Percentiles rank a stretch among this genome's conserved stretches.
These are phyloP conservation scores for Phytophthora parvispora DNA, from an alignment of 352 stramenopile species.

Conservation along the genomic window DNA sequence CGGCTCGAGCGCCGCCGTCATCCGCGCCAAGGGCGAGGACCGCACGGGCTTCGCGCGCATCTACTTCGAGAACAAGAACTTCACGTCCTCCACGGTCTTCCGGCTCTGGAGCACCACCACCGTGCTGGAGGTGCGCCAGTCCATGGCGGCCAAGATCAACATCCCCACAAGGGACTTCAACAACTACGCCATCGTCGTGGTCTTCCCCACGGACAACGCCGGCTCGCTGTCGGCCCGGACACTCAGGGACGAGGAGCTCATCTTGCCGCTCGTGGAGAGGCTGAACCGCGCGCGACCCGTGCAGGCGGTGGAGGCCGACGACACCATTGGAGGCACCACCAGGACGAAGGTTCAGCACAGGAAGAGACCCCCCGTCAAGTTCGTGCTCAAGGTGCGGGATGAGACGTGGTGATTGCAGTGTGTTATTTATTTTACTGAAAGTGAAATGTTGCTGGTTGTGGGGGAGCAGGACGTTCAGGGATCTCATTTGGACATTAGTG, in stretches of 20 bases:
- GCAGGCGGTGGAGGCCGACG: conserved; percentile 52
- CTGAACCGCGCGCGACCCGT: conserved; percentile 61
- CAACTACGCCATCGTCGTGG: conserved; percentile 85
- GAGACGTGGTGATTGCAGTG: background rate
- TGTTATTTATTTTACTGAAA: conserved; percentile 4
- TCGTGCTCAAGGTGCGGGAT: conserved; percentile 77
- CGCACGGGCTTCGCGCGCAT: conserved; percentile 83
- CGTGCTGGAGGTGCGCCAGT: conserved; percentile 80
- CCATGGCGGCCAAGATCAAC: conserved; percentile 88
- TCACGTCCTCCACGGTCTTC: conserved; percentile 88
- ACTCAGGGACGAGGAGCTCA: conserved; percentile 82
- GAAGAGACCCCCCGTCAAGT: conserved; percentile 74
- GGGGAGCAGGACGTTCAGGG: conserved; percentile 66
- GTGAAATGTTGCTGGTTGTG: background rate
- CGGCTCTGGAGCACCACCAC: conserved; percentile 74
- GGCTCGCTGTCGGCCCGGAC: conserved; percentile 76
- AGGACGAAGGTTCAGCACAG: conserved; percentile 73
- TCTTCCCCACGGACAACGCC: conserved; percentile 73
- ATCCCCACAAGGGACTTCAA: conserved; percentile 68
- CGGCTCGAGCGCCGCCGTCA: no score
- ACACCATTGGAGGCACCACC: conserved; percentile 49
- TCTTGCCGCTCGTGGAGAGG: conserved; percentile 77
- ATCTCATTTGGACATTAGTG: conserved; percentile 76
- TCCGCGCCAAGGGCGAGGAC: conserved; percentile 45
- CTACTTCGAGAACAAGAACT: conserved; percentile 87